Evolutionary conservation across 345 rosid species (phyloP).

Genomic region (Eucalyptus curtisii): DNA sequence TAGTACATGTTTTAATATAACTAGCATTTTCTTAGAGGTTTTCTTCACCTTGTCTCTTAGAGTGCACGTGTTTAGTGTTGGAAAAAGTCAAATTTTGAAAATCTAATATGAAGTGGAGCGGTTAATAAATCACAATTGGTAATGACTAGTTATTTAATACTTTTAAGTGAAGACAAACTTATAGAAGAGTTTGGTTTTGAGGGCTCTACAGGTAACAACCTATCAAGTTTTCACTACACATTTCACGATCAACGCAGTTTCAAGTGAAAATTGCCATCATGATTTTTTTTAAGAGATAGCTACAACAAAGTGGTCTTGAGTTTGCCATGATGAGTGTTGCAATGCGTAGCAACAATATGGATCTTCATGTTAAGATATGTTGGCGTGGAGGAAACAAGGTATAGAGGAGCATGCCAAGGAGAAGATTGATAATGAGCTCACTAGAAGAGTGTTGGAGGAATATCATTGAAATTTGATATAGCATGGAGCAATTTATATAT

Average conservation of each 20-base stretch:
- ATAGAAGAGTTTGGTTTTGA: accelerated
- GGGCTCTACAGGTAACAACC: accelerated
- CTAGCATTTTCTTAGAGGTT: not conserved
- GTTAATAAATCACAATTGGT: accelerated
- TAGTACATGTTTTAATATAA: not conserved
- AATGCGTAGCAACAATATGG: not conserved
- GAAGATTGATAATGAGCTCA: accelerated
- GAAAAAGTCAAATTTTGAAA: not conserved
- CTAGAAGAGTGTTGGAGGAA: not conserved
- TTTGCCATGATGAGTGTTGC: not conserved
- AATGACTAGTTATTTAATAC: accelerated
- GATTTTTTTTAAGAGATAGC: not conserved
- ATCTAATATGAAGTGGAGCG: accelerated
- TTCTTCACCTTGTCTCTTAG: not conserved
- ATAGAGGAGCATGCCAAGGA: not conserved
- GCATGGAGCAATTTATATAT: accelerated
- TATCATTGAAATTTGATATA: accelerated
- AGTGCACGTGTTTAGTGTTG: too few species aligned
- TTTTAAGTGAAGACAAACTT: not conserved
- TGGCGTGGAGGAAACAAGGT: not conserved
- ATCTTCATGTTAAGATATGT: not conserved
- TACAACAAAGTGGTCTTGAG: not conserved
- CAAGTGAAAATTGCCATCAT: accelerated
- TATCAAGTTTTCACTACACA: accelerated
- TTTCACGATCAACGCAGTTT: accelerated